Conservation (phyloP, 108 stramenopile species). For the Pseudonitzschia pungens region DNA sequence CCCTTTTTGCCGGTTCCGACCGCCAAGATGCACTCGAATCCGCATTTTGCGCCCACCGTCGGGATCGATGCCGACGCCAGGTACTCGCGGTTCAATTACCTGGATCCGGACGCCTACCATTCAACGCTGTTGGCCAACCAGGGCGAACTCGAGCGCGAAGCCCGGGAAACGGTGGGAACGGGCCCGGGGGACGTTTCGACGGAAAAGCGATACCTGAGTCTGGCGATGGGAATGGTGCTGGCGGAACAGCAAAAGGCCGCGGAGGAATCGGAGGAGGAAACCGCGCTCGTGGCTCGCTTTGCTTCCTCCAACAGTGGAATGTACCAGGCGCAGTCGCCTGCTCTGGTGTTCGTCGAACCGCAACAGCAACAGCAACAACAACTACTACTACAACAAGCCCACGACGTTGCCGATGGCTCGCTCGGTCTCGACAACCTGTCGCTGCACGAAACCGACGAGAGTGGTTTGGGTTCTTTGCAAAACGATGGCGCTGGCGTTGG, state of each 20-base stretch:
- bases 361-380: neutral
- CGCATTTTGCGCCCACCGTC: constrained; percentile 32
- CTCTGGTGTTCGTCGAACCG: neutral
- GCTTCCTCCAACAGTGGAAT: constrained; percentile 18
- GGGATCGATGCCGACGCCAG: constrained; percentile 41
- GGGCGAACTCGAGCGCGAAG: constrained; percentile 19
- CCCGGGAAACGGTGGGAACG: neutral
- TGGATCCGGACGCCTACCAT: constrained; percentile 36
- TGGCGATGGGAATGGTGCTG: constrained; percentile 41
- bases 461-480: neutral
- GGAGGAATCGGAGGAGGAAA: constrained; percentile 27
- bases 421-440: neutral
- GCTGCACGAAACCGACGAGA: neutral
- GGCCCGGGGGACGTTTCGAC: neutral
- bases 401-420: neutral
- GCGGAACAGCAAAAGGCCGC: constrained; percentile 29
- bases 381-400: neutral
- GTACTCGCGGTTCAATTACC: constrained; percentile 51
- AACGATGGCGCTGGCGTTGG: neutral
- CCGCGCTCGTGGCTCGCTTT: constrained; percentile 18
- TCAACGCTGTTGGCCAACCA: constrained; percentile 18
- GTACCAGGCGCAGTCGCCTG: constrained; percentile 35
- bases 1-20: constrained; percentile 60
- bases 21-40: constrained; percentile 19
- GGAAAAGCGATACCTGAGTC: constrained; percentile 25